Conservation (phyloP, 139 green algal species). For the Tetraselmis striata region DNA sequence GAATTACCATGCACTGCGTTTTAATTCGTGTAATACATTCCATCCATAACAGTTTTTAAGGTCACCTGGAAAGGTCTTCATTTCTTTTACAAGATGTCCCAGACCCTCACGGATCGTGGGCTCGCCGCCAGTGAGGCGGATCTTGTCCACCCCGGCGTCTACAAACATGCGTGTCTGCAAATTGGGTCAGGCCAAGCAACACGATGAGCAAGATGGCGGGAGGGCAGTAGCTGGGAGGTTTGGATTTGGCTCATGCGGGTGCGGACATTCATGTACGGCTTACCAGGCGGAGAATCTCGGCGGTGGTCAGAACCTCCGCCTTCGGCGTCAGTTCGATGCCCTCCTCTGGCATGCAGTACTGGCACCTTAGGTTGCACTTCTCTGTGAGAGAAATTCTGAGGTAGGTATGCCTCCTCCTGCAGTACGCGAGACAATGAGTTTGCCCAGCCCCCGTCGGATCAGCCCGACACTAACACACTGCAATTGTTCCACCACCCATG, state of each 20-base stretch:
- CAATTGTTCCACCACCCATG: neutral
- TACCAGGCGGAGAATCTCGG: constrained; percentile 76
- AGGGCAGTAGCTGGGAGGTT: neutral
- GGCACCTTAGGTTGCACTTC: constrained; percentile 95
- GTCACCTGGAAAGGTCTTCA: constrained; percentile 18
- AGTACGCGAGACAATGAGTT: neutral
- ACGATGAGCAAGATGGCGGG: neutral
- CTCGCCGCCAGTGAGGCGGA: constrained; percentile 94
- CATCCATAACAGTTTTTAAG: too few species aligned
- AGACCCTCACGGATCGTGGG: constrained; percentile 90
- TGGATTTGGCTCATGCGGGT: neutral
- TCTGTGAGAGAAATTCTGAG: constrained; percentile 97
- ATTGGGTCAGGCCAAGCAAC: neutral
- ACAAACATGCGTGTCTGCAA: constrained; percentile 74
- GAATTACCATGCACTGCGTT: too few species aligned
- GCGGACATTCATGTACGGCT: neutral
- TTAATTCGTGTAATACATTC: too few species aligned
- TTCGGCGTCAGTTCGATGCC: constrained; percentile 80
- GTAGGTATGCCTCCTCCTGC: constrained; percentile 87
- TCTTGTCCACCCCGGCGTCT: constrained; percentile 78
- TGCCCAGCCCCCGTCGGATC: neutral
- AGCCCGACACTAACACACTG: neutral
- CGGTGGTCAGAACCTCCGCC: constrained; percentile 56
- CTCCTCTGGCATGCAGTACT: constrained; percentile 98
- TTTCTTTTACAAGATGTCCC: constrained; percentile 46